These are phyloP conservation scores for Terfezia boudieri DNA, from an alignment of 495 filamentous ascomycete genomes.

Conservation along the genomic window DNA sequence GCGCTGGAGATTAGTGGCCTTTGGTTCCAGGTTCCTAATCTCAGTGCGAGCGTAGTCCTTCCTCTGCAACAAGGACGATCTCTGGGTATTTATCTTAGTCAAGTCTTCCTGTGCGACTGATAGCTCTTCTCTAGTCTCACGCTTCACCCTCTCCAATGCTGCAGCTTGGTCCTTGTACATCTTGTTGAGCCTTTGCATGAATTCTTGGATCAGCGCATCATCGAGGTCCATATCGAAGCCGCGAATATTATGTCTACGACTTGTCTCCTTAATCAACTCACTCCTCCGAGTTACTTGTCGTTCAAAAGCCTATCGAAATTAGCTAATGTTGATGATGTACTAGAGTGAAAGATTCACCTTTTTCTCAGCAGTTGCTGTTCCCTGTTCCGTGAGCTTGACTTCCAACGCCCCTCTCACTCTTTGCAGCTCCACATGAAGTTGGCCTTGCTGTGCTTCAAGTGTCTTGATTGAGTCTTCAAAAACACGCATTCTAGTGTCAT, in stretches of 20 bases:
- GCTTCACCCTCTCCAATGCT: slow-evolving; percentile 41
- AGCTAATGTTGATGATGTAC: not conserved
- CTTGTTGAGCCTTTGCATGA: slow-evolving; percentile 56
- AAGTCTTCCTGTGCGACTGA: slow-evolving; percentile 42
- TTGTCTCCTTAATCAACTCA: slow-evolving; percentile 52
- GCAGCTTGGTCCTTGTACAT: slow-evolving; percentile 54
- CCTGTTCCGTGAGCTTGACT: slow-evolving; percentile 58
- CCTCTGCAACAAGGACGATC: slow-evolving; percentile 42
- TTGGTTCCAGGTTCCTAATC: slow-evolving; percentile 45
- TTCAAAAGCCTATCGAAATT: slow-evolving; percentile 40
- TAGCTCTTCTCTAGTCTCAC: slow-evolving; percentile 46
- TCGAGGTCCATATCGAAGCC: slow-evolving; percentile 63
- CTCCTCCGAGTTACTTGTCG: slow-evolving; percentile 46
- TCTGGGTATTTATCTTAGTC: slow-evolving; percentile 44
- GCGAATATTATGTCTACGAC: slow-evolving; percentile 56
- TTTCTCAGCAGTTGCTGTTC: slow-evolving; percentile 66
- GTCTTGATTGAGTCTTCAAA: slow-evolving; percentile 39
- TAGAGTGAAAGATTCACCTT: slow-evolving; percentile 12
- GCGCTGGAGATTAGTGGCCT: slow-evolving; percentile 35
- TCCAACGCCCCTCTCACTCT: slow-evolving; percentile 33
- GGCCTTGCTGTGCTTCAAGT: slow-evolving; percentile 36
- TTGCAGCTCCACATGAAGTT: slow-evolving; percentile 41
- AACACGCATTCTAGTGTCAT: slow-evolving; percentile 45
- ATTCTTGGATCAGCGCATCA: slow-evolving; percentile 47
- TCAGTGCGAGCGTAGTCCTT: slow-evolving; percentile 46